Base-by-base conservation (phyloP, 331 rosid species). In the Prunus yedoensis region DNA sequence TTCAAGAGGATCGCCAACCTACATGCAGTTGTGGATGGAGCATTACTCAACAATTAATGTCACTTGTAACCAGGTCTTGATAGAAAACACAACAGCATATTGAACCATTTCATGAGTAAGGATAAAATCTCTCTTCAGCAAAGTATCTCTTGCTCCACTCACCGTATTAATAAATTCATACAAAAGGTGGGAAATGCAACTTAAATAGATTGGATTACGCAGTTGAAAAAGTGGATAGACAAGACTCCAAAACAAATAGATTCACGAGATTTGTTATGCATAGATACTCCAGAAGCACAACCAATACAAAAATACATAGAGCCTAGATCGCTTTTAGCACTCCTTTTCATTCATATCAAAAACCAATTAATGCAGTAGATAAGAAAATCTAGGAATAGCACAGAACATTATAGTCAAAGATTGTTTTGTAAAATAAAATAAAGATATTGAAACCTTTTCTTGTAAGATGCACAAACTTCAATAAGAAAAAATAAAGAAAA, bases 1-100 rank as follows among this genome's bases (percentile, higher is more conserved):
- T 80, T 95, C 99, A 12, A 95, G 97, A 87, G 99, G 99, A 91
- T 95, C 99, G 12, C 99, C 99, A 79, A 95, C 98, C 99, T 95
- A 86, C 62, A 68, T 41, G 30, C 77, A 79, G 79, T 52, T 60
- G 49, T 43, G 70, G 28, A 78, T 43, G 70, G 28, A 78, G 57
- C 5, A 76, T n/a, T 28, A 60, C 30, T 45, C 74, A 82, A 75
- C 56, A 15, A 57, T 18, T 4, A 56, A 57, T 20, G 16, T 11
- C 66, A 72, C 12, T 18, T 4, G 56, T 15, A 14, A 23, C 25
- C 4, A 23, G 30, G 25, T 20, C 43, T 21, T 71, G 66, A 56
- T 38, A 46, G 38, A 14, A 46, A 23, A 67, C 2, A 32, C 18
- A 54, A 25, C 32, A 35, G 21, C 51, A 25, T 70, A 13, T 41